Conservation (phyloP, 495 filamentous ascomycete species). For the Articulospora tetracladia region DNA sequence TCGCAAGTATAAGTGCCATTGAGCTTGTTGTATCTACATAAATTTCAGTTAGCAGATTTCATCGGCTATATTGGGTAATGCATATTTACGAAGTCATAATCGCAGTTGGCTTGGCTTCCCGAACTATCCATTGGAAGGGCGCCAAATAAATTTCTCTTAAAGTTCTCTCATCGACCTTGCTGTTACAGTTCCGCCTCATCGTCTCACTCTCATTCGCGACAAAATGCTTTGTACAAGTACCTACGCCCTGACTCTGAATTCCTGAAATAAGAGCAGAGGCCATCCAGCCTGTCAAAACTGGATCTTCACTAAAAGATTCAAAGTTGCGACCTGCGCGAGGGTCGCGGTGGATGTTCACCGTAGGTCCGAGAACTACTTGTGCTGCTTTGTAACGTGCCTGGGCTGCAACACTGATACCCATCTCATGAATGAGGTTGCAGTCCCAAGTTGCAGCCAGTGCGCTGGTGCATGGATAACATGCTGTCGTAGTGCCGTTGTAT, state of each 20-base stretch:
- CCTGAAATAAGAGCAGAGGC: constrained; percentile 62
- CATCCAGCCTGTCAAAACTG: constrained; percentile 60
- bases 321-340: constrained; percentile 74
- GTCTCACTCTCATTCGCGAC: constrained; percentile 77
- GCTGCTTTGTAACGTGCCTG: constrained; percentile 69
- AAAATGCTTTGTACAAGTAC: constrained; percentile 73
- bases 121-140: constrained; percentile 68
- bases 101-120: constrained; percentile 57
- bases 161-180: constrained; percentile 61
- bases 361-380: constrained; percentile 67
- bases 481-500: constrained; percentile 63
- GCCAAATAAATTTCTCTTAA: constrained; percentile 72
- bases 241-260: constrained; percentile 63
- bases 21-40: constrained; percentile 70
- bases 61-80: too few relatives aligned
- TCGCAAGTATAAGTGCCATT: constrained; percentile 66
- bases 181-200: constrained; percentile 60
- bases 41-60: too few relatives aligned
- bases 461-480: constrained; percentile 65
- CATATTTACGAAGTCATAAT: constrained; percentile 76
- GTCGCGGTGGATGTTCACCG: constrained; percentile 69
- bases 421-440: constrained; percentile 49
- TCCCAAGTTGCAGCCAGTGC: constrained; percentile 70
- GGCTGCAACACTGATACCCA: constrained; percentile 59
- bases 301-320: constrained; percentile 72